A percentile compares a stretch with the other conserved stretches of the same genome.
Evolutionary conservation across 805 yeast genomes (phyloP).

Genomic region (Saccharomyces eubayanus): DNA sequence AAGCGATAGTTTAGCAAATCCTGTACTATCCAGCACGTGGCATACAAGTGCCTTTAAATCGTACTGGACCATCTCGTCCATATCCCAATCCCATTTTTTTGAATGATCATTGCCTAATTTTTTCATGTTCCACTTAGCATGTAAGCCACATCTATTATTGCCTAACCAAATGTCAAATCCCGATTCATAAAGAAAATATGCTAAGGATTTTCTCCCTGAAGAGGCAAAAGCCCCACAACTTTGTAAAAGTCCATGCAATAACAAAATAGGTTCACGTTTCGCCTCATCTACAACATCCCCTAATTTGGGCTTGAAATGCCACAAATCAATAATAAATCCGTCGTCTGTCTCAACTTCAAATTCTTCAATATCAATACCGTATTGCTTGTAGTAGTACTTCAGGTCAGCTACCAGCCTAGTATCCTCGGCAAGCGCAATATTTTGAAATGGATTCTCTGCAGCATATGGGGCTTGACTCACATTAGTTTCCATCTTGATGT

Average conservation of each 20-base stretch:
- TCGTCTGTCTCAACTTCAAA: conserved; percentile 64
- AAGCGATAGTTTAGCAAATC: conserved; percentile 43
- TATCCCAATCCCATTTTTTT: conserved; percentile 88
- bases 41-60: conserved; percentile 72
- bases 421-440: conserved; percentile 22
- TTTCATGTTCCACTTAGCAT: conserved; percentile 49
- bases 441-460: conserved; percentile 24
- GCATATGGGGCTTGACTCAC: neutral
- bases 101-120: conserved; percentile 18
- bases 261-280: conserved; percentile 47
- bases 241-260: conserved; percentile 82
- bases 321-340: conserved; percentile 64
- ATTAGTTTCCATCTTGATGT: neutral
- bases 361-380: conserved; percentile 52
- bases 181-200: conserved; percentile 41
- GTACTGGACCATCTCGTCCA: conserved; percentile 67
- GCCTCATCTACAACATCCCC: neutral
- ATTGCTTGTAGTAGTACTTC: conserved; percentile 55
- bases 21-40: conserved; percentile 40
- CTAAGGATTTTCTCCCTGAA: conserved; percentile 72
- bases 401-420: conserved; percentile 43
- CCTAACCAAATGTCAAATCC: conserved; percentile 91
- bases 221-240: conserved; percentile 81
- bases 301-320: conserved; percentile 34
- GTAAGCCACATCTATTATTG: conserved; percentile 81